Base-by-base conservation (phyloP, 2,329 filamentous ascomycete species). In the Lasiodiplodia hormozganensis region DNA sequence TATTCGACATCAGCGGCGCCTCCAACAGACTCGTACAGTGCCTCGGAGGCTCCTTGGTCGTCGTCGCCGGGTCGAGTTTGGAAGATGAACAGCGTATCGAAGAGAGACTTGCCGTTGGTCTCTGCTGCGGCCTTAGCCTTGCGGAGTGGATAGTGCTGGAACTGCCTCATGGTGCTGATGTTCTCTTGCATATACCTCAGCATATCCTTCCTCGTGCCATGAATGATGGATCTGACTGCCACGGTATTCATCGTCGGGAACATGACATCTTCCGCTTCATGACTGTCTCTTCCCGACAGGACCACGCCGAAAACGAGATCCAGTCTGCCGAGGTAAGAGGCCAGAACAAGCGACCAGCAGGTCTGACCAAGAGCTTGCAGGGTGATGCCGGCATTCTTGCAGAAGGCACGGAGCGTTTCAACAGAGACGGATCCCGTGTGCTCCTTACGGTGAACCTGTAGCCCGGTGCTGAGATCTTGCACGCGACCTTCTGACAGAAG, bases 211-310 rank as follows among this genome's bases (percentile, higher is more conserved):
- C 86, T 80, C 0, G 85, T 88, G 1, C 92, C 92, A 73, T 96
- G 91, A 2, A 97, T 77, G 2, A 94, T 84, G 1, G 86, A 86
- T 12, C 94, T 86, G 8, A 97, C 84, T 0, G 91, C 87, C 0
- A 97, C 89, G 0, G 94, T 97, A 75, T 97, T 97, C 92, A 97
- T 97, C 0, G 92, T 93, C 0, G 94, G 95, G 74, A 97, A 97
- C 75, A 94, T 84, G 14, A 95, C 79, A 31, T 87, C 78, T 53
- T 91, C 87, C 0, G 88, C 86, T 18, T 87, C 85, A 56, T 92
- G 89, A 11, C 88, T 89, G 68, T 96, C 92, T n/a, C 95, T 87
- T 18, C 95, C 94, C 0, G 93, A 94, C 14, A 97, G 83, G 1
- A 97, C 90, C 0, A 92, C 87, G 0, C 95, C 95, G 75, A 96